Evolutionary conservation across 2,329 filamentous ascomycete species (phyloP), one percentile per base, ranked within the genome.

Genomic region (Beauveria rudraprayagi): DNA sequence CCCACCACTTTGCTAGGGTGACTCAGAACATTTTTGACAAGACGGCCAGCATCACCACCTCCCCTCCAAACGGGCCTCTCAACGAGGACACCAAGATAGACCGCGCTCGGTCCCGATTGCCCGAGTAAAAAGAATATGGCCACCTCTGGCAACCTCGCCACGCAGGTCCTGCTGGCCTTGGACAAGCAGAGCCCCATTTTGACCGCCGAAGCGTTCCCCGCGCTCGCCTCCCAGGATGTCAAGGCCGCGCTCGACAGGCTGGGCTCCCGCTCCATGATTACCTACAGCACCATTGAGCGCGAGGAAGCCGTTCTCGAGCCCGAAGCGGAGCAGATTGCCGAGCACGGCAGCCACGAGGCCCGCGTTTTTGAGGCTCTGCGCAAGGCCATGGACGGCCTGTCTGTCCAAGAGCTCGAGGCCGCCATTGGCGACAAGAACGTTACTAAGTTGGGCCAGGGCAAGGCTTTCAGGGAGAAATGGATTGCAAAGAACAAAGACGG

Each of bases 171-270:
- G 68, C 81, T 85, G 63, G 82, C 83, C 60, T 79, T 93, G 68
- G 81, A 81, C 72, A 77, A 83, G 68, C 76, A 83, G 64, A 83
- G 86, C 66, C 82, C 87, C 51, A 77, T 92, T 66, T 77, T 87
- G 67, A 90, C 90, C 58, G 79, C 79, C 69, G 83, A 90, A 69
- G 81, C 81, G 70, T 92, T 92, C 77, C 85, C 89, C 66, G 73
- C 81, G 67, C 76, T 80, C 68, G 79, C 84, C 69, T 89, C 87
- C 69, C 79, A 82, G 63, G 83, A 85, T 63, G 78, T 97, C 71
- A 97, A 97, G 79, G 89, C 90, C 65, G 90, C 91, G 34, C 82
- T 97, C 65, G 94, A 97, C 77, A 85, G 92, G 67, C 83, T 99
- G 58, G 83, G 81, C 34, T 94, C 91, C 62, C 85, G 93, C 68